Conservation (phyloP, 2,329 filamentous ascomycete genomes). For the Raffaelea albimanens region DNA sequence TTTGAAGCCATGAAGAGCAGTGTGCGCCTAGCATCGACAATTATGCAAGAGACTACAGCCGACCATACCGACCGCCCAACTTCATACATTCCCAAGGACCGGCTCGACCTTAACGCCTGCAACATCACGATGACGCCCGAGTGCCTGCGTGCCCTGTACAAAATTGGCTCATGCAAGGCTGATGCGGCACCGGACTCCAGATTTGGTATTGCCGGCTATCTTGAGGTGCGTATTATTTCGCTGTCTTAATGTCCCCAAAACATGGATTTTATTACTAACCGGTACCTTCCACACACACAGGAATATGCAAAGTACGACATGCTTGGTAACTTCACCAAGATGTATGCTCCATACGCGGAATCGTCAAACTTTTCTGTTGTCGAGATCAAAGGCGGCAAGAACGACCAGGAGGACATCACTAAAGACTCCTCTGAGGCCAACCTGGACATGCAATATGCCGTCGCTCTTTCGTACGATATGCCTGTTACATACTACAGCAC, state of each 20-base stretch:
- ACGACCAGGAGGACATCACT: constrained; percentile 29
- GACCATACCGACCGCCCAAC: background rate
- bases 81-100: constrained; percentile 10
- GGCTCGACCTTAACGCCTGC: constrained; percentile 11
- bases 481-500: constrained; percentile 33
- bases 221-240: constrained; percentile 18
- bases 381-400: constrained; percentile 34
- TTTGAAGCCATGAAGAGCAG: constrained; percentile 15
- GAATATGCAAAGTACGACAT: constrained; percentile 35
- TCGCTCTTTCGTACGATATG: constrained; percentile 34
- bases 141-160: constrained; percentile 35
- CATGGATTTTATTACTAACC: background rate
- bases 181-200: constrained; percentile 50
- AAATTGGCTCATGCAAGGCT: constrained; percentile 35
- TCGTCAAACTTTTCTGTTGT: constrained; percentile 22
- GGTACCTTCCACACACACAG: constrained; percentile 26
- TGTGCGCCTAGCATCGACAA: constrained; percentile 1
- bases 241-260: too few relatives aligned
- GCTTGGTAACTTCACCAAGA: constrained; percentile 22
- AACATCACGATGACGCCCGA: constrained; percentile 28
- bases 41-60: background rate
- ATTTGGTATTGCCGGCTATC: constrained; percentile 49
- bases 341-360: constrained; percentile 8
- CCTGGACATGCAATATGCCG: constrained; percentile 37
- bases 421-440: constrained; percentile 27